Evolutionary conservation across 176 grass and related monocot species (phyloP).

Genomic region (Panicum miliaceum): DNA sequence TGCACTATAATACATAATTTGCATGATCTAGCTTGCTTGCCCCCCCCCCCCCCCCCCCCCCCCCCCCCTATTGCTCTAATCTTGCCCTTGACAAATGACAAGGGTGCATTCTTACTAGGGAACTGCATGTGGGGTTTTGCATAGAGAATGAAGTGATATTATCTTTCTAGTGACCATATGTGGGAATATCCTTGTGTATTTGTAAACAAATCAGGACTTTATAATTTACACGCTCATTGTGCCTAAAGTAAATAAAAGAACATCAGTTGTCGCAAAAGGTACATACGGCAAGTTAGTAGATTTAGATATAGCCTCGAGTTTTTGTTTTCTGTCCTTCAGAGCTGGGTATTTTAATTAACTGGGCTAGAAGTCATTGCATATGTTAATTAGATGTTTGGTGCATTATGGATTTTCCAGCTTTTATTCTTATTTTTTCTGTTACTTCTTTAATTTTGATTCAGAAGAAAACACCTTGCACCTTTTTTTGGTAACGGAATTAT

Average conservation of each 20-base stretch:
- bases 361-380: neutral
- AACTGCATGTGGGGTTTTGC: neutral
- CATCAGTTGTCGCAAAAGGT: neutral
- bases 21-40: no score
- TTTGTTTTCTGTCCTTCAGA: neutral
- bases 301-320: neutral
- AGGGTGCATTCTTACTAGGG: neutral
- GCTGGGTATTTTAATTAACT: constrained; percentile 3
- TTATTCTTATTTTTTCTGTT: neutral
- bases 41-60: no score
- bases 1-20: no score
- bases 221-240: constrained; percentile 1
- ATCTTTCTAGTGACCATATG: constrained; percentile 21
- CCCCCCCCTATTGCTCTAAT: no score
- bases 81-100: neutral
- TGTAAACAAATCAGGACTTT: neutral
- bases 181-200: neutral
- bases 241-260: constrained; percentile 6
- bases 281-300: constrained; percentile 3
- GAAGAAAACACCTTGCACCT: constrained; percentile 11
- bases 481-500: neutral
- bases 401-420: neutral
- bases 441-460: neutral
- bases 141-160: constrained; percentile 1
- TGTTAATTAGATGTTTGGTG: constrained; percentile 2